phyloP scores from a whole-genome alignment of 2,329 filamentous ascomycete genomes.

The Neocatenulostroma microsporum region DNA sequence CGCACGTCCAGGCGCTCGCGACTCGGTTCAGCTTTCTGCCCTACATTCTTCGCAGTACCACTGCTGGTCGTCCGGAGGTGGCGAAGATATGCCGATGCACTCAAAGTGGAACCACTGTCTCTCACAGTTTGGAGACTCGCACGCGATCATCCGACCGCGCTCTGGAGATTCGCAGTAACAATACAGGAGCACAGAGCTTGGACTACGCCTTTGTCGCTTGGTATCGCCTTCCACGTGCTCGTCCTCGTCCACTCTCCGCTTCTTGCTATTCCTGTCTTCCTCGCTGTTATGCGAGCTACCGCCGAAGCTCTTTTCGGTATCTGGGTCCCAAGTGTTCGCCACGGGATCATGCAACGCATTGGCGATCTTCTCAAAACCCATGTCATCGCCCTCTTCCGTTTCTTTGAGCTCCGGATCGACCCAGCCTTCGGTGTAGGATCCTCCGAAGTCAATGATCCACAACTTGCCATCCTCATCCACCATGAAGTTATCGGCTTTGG shows the following conservation, averaged over 20 bases:
- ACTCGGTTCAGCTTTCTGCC: too few relatives aligned
- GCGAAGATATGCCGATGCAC: slow-evolving; percentile 60
- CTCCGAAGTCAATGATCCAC: slow-evolving; percentile 36
- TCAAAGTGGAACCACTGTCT: slow-evolving; percentile 77
- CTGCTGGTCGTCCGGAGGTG: slow-evolving; percentile 38
- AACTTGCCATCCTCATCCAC: slow-evolving; percentile 29
- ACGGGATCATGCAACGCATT: slow-evolving; percentile 23
- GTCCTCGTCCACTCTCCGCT: slow-evolving; percentile 8
- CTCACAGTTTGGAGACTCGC: slow-evolving; percentile 67
- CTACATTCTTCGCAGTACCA: slow-evolving; percentile 21
- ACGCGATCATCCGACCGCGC: slow-evolving; percentile 60
- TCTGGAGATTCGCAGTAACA: slow-evolving; percentile 16
- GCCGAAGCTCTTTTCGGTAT: slow-evolving; percentile 9
- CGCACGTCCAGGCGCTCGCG: too few relatives aligned
- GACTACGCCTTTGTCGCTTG: slow-evolving; percentile 1
- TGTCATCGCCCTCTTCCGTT: slow-evolving; percentile 29
- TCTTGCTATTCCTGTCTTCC: slow-evolving; percentile 2
- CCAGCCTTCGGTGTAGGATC: slow-evolving; percentile 33
- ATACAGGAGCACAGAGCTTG: slow-evolving; percentile 6
- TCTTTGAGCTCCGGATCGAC: slow-evolving; percentile 29
- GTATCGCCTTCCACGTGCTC: neutral
- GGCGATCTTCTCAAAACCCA: slow-evolving; percentile 25
- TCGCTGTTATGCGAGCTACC: neutral
- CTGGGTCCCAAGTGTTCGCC: slow-evolving; percentile 17
- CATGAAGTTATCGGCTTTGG: slow-evolving; percentile 36